These are phyloP conservation scores for Agaricus subrufescens DNA, from an alignment of 768 basidiomycete genomes.

Conservation along the genomic window DNA sequence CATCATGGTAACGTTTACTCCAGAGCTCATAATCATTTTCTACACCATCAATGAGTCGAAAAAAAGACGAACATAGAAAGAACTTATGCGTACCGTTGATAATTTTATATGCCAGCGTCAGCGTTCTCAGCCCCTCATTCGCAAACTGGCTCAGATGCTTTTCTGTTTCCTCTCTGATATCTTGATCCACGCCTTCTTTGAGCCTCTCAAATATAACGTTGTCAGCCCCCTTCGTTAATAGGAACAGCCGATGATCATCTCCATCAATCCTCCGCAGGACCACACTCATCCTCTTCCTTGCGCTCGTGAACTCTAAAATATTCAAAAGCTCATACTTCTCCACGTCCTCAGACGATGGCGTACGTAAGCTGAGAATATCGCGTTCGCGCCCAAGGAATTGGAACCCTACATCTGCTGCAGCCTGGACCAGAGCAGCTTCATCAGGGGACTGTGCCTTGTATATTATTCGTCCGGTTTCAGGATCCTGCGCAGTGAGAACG, in stretches of 20 bases:
- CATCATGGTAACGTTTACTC: slow-evolving; percentile 76
- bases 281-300: slow-evolving; percentile 94
- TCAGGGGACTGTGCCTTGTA: slow-evolving; percentile 98
- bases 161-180: slow-evolving; percentile 70
- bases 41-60: slow-evolving; percentile 18
- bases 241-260: slow-evolving; percentile 52
- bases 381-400: slow-evolving; percentile 87
- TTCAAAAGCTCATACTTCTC: slow-evolving; percentile 88
- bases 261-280: slow-evolving; percentile 69
- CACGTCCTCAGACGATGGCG: slow-evolving; percentile 60
- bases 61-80: background rate
- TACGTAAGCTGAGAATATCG: slow-evolving; percentile 68
- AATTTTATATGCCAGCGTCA: slow-evolving; percentile 88
- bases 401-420: slow-evolving; percentile 92
- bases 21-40: slow-evolving; percentile 77
- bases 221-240: slow-evolving; percentile 90
- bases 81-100: slow-evolving; percentile 49
- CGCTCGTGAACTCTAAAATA: slow-evolving; percentile 91
- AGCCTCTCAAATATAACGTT: slow-evolving; percentile 93
- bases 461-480: slow-evolving; percentile 63
- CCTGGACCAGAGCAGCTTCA: slow-evolving; percentile 95
- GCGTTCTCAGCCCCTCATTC: slow-evolving; percentile 77
- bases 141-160: slow-evolving; percentile 84
- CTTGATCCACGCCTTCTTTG: slow-evolving; percentile 52
- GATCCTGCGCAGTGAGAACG: slow-evolving; percentile 72